Evolutionary conservation across 2,329 filamentous ascomycete species (phyloP), one percentile per base, ranked within the genome.

Genomic region (Cordyceps cicadae): DNA sequence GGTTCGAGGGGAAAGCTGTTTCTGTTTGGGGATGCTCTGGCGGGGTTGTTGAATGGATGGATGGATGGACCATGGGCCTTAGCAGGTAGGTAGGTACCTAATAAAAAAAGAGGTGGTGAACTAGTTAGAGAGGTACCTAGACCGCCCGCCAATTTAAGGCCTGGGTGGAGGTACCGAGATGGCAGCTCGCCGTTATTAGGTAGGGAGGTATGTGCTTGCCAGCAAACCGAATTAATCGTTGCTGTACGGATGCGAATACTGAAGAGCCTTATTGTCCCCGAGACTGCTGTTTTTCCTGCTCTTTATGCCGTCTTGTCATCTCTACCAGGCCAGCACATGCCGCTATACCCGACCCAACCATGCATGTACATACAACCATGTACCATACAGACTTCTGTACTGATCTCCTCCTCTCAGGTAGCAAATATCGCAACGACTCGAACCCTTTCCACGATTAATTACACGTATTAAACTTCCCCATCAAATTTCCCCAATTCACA

Each of bases 401-500:
- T 3, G 26, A 29, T 29, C 26, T 29, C 26, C 26, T 29, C 3
- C 26, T 29, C 26, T 6, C 6, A 29, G 3, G n/a, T 29, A 29
- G 6, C 26, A 3, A 29, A 3, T 6, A 3, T 29, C 19, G 41
- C 12, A 8, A 14, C 12, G 8, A 15, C 32, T 12, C 32, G 29
- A 19, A 14, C 41, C n/a, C n/a, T 39, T 50, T 29, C 43, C 29
- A 39, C 41, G 32, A 57, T 57, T 39, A 50, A 50, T 29, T 39
- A 50, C 32, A 48, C 32, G 19, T 55, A 15, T 37, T 21, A 29
- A 15, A 50, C 8, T 29, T 51, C n/a, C 48, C 55, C 48, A 59
- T 59, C 56, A 59, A 59, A 59, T 59, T 53, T 59, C 56, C 56
- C 54, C 49, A 52, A 52, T 53, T 59, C 56, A n/a, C 34, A 46